phyloP scores from a whole-genome alignment of 305 asterid genomes.

The Rubia peregrina region DNA sequence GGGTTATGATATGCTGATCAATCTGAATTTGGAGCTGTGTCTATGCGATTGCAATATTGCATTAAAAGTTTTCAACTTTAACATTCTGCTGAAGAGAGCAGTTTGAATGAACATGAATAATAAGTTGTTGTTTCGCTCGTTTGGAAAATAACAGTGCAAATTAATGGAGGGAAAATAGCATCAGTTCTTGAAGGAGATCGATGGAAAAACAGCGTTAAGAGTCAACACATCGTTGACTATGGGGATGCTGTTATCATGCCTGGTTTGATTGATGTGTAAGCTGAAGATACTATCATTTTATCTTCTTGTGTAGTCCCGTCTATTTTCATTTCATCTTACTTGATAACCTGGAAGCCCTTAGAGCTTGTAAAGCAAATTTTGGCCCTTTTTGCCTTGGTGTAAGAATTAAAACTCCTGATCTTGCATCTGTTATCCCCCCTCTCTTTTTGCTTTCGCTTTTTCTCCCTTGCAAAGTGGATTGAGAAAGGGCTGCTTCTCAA shows the following conservation, averaged over 20 bases:
- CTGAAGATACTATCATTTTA: constrained; percentile 15
- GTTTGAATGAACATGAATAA: background rate
- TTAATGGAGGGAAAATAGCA: constrained; percentile 62
- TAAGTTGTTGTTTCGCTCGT: constrained; percentile 8
- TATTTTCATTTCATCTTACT: constrained; percentile 4
- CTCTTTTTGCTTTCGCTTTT: background rate
- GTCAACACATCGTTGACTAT: constrained; percentile 50
- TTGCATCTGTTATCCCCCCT: background rate
- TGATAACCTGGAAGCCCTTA: background rate
- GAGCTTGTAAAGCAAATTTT: background rate
- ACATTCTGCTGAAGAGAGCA: background rate
- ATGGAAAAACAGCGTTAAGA: constrained; percentile 43
- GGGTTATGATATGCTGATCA: background rate
- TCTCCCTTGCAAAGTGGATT: background rate
- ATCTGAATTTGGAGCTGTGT: constrained; percentile 12
- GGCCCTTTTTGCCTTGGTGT: background rate
- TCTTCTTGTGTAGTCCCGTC: background rate
- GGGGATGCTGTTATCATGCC: constrained; percentile 93
- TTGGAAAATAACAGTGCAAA: constrained; percentile 56
- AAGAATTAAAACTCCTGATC: background rate
- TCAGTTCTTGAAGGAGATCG: constrained; percentile 66
- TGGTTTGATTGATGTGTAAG: constrained; percentile 93
- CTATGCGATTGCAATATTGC: too few relatives aligned
- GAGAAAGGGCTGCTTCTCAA: constrained; percentile 10
- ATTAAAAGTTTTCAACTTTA: background rate